Evolutionary conservation across 441 rosid species (phyloP), one percentile per base, ranked within the genome.

Genomic region (Gossypium laxum): DNA sequence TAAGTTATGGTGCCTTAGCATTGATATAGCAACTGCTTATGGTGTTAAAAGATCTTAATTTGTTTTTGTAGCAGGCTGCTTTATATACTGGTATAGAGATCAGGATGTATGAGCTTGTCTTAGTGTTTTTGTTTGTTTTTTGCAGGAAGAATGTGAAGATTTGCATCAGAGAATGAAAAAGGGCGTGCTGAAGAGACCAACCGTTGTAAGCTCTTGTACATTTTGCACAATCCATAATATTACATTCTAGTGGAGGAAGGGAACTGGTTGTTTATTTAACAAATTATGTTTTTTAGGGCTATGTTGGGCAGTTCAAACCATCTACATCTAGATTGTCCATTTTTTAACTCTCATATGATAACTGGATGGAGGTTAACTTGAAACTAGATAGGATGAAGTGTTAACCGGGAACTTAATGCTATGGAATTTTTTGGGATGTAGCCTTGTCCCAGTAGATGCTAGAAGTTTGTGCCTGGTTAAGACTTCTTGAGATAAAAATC

Each of bases 111-210:
- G 18, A 58, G 34, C 22, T 10, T 47, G 6, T 70, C 15, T 69
- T 38, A 60, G 58, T 63, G 64, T 67, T 80, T 69, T 56, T 82
- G 52, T 70, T 54, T 19, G 77, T 8, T 12, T 69, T 75, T 75
- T 82, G 85, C 70, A 89, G 91, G 90, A 87, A 78, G 91, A 89
- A 76, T 89, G 91, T 58, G 84, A 79, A 72, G 93, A 87, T 74
- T 79, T 89, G 80, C 67, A 55, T 62, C 75, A 77, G 77, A 83
- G 87, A 67, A 69, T 89, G 30, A 82, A 83, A 59, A 78, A 71
- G 64, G 85, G 85, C 21, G 70, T 19, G 67, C 17, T 62, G 51
- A 62, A 62, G 51, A 62, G 67, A 19, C 51, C 67, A 10, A 38
- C 67, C 19, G 55, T 83, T 77, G 93, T 89, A 38, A 38, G 51